Conservation (phyloP, 164 flowering plant species). For the Paratinospora sagittata region DNA sequence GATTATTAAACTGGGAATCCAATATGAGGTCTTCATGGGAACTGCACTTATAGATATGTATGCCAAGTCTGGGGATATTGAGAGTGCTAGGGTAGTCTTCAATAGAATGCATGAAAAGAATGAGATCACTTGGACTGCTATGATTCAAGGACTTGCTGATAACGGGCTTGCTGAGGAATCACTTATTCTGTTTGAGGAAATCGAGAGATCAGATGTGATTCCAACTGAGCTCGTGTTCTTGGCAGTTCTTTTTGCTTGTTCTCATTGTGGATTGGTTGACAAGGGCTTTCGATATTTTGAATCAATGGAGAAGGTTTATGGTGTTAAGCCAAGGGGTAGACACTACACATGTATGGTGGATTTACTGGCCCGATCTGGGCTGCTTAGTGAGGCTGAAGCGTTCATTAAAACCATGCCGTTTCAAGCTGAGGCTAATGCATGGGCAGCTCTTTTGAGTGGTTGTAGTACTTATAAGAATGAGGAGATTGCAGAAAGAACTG, state of each 20-base stretch:
- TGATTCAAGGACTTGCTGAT: slow-evolving; percentile 68
- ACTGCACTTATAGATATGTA: slow-evolving; percentile 67
- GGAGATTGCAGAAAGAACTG: slow-evolving; percentile 41
- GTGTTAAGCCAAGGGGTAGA: slow-evolving; percentile 39
- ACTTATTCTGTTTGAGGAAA: slow-evolving; percentile 42
- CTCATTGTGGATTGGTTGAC: slow-evolving; percentile 60
- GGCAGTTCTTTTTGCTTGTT: slow-evolving; percentile 55
- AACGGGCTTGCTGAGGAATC: slow-evolving; percentile 47
- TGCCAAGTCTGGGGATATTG: slow-evolving; percentile 58
- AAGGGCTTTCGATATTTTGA: slow-evolving; percentile 42
- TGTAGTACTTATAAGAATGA: slow-evolving; percentile 44
- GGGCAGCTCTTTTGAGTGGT: slow-evolving; percentile 56
- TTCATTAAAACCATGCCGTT: slow-evolving; percentile 46
- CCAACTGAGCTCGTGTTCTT: slow-evolving; percentile 44
- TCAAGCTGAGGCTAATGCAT: slow-evolving; percentile 43
- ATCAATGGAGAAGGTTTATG: slow-evolving; percentile 43
- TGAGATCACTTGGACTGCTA: slow-evolving; percentile 53
- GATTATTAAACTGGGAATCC: slow-evolving; percentile 42
- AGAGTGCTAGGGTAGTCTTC: slow-evolving; percentile 36
- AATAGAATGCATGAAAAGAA: slow-evolving; percentile 39
- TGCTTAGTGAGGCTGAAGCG: slow-evolving; percentile 47
- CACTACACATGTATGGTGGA: slow-evolving; percentile 60
- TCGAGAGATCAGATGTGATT: slow-evolving; percentile 27
- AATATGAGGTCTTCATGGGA: slow-evolving; percentile 40
- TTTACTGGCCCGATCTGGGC: slow-evolving; percentile 52